Base-by-base conservation (phyloP, 306 rosid species). In the barrel medic (Medicago truncatula) region DNA sequence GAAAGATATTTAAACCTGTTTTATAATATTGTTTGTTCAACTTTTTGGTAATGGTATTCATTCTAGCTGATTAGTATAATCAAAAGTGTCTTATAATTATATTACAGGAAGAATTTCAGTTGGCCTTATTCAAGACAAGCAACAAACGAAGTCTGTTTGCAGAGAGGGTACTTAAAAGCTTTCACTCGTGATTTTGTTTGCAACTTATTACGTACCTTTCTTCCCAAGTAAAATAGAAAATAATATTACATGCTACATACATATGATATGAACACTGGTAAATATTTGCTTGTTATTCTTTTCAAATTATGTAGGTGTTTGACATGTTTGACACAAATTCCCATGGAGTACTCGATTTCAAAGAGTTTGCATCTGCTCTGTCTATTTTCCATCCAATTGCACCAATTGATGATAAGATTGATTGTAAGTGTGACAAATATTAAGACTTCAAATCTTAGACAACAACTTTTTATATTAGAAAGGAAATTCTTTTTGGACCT, bases 371-470 rank as follows among this genome's bases (percentile, higher is more conserved):
- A 9, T 89, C 78, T 76, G 90, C 96, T 78, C 89, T 92, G 56
- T 92, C 97, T 15, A 86, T 90, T 82, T 92, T 92, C 80, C 97
- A 92, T 81, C 97, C 96, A 46, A 92, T 76, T 80, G 97, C 97
- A 71, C 70, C 89, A 46, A 62, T 83, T 49, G 92, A 88, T 60
- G 91, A 86, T 57, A 92, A 92, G 86, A 90, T 90, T 60, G 90
- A 88, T 7, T 90, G 97, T 92, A 85, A 84, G 96, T 70, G 57
- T 67, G 47, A 21, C 23, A 21, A 21, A 21, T 21, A 21, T n/a
- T n/a, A n/a, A n/a, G n/a, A n/a, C n/a, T n/a, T n/a, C n/a, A n/a
- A n/a, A n/a, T n/a, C n/a, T n/a, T n/a, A n/a, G n/a, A n/a, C 34
- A 28, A 28, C 34, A 28, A 28, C 3, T 28, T 34, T 34, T 34